These are phyloP conservation scores for Termitomyces sp. DNA, from an alignment of 768 basidiomycete genomes.

Conservation along the genomic window DNA sequence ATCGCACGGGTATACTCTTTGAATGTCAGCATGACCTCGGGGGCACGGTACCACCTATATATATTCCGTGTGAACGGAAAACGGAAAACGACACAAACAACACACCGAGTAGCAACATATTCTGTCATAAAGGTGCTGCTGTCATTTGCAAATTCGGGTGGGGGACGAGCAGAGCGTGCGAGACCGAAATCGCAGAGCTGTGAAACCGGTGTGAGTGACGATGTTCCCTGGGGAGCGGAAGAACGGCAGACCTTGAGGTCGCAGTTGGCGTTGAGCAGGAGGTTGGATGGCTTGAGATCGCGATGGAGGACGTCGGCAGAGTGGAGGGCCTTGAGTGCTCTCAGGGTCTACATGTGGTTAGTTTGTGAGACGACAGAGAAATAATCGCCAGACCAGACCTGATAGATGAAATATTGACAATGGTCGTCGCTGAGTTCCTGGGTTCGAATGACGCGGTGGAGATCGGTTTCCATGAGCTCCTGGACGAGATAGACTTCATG, in stretches of 20 bases:
- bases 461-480: conserved; percentile 89
- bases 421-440: conserved; percentile 94
- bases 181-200: conserved; percentile 87
- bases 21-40: conserved; percentile 97
- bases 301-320: conserved; percentile 93
- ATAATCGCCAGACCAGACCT: conserved; percentile 44
- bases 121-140: conserved; percentile 84
- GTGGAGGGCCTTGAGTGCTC: conserved; percentile 92
- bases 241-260: conserved; percentile 72
- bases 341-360: conserved; percentile 52
- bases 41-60: conserved; percentile 89
- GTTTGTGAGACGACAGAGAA: conserved; percentile 1
- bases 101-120: conserved; percentile 90
- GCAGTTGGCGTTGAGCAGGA: conserved; percentile 93
- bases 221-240: neutral
- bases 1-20: conserved; percentile 90
- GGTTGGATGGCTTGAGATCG: conserved; percentile 94
- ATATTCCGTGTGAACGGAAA: too few species aligned
- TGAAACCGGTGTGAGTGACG: neutral
- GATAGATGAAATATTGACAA: conserved; percentile 96
- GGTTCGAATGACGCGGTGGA: conserved; percentile 94
- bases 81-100: neutral
- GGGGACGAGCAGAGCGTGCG: conserved; percentile 71
- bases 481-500: conserved; percentile 68
- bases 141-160: conserved; percentile 67